Percentiles rank a stretch among this genome's conserved stretches.
These are phyloP conservation scores for Pythium coloratum DNA, from an alignment of 352 stramenopile genomes.

Conservation along the genomic window DNA sequence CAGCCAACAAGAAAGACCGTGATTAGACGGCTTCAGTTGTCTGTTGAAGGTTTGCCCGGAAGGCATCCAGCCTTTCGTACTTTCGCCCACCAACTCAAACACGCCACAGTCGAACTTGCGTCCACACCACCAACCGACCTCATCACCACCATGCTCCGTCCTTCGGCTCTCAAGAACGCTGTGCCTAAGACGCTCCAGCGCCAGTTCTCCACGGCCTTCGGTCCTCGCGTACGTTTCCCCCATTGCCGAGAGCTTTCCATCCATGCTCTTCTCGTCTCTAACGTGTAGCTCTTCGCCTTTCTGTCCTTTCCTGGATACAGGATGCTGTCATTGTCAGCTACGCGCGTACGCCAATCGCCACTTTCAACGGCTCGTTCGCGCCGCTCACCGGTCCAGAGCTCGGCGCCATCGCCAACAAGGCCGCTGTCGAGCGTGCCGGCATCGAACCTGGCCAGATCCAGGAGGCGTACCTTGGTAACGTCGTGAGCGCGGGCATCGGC, in stretches of 20 bases:
- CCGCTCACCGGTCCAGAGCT: slow-evolving; percentile 89
- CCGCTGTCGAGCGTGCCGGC: slow-evolving; percentile 70
- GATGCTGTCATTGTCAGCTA: slow-evolving; percentile 95
- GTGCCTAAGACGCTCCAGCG: slow-evolving; percentile 37
- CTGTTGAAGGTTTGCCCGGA: too few relatives aligned
- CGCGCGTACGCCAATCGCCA: slow-evolving; percentile 95
- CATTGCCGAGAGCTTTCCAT: not conserved
- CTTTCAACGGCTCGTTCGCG: slow-evolving; percentile 93
- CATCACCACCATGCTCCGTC: slow-evolving; percentile 12
- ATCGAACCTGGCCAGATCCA: slow-evolving; percentile 85
- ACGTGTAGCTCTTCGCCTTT: slow-evolving; percentile 1
- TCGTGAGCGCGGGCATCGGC: slow-evolving; percentile 95
- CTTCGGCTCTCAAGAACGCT: slow-evolving; percentile 27
- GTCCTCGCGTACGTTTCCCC: slow-evolving; percentile 32
- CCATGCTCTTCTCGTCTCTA: not conserved
- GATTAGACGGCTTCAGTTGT: slow-evolving; percentile 3
- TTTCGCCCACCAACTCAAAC: too few relatives aligned
- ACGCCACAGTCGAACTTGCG: too few relatives aligned
- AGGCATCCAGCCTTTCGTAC: too few relatives aligned
- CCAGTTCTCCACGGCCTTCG: slow-evolving; percentile 42
- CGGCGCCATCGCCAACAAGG: slow-evolving; percentile 91
- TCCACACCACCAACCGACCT: too few relatives aligned
- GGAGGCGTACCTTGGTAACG: slow-evolving; percentile 97
- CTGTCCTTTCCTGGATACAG: slow-evolving; percentile 21
- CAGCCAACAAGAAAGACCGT: not conserved